Conservation (phyloP, 2,329 filamentous ascomycete species). For the Fusarium ramigenum region DNA sequence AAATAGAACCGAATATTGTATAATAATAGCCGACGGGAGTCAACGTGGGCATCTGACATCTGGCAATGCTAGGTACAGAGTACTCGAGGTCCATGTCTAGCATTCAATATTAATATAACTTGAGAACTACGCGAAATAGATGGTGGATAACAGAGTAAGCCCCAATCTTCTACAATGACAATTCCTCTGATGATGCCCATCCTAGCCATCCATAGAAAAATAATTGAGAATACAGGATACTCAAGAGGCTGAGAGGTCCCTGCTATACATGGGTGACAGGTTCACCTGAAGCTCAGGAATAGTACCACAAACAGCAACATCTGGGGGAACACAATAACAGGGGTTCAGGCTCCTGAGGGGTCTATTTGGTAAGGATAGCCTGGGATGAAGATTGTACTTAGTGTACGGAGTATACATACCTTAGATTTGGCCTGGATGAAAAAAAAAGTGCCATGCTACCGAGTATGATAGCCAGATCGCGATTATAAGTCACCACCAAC, state of each 20-base stretch:
- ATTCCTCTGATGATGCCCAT: not conserved
- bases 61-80: not conserved
- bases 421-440: not conserved
- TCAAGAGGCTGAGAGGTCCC: not conserved
- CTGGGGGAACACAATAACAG: slow-evolving; percentile 30
- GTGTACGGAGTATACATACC: no score
- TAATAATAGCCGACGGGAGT: slow-evolving; percentile 21
- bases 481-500: slow-evolving; percentile 13
- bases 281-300: slow-evolving; percentile 41
- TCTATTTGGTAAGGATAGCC: slow-evolving; percentile 20
- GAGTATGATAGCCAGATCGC: slow-evolving; percentile 2
- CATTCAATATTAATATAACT: not conserved
- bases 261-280: slow-evolving; percentile 31
- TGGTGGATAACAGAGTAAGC: not conserved
- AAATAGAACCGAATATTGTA: slow-evolving; percentile 30
- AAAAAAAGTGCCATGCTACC: not conserved
- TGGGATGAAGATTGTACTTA: not conserved
- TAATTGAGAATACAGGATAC: not conserved
- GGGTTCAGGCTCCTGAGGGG: slow-evolving; percentile 24
- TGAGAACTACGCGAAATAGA: not conserved
- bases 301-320: slow-evolving; percentile 16
- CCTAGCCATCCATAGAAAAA: not conserved
- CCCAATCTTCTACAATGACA: not conserved
- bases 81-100: slow-evolving; percentile 1
- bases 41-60: slow-evolving; percentile 9